These are phyloP conservation scores for Zanthoxylum bungeanum DNA, from an alignment of 345 rosid genomes.

Conservation along the genomic window DNA sequence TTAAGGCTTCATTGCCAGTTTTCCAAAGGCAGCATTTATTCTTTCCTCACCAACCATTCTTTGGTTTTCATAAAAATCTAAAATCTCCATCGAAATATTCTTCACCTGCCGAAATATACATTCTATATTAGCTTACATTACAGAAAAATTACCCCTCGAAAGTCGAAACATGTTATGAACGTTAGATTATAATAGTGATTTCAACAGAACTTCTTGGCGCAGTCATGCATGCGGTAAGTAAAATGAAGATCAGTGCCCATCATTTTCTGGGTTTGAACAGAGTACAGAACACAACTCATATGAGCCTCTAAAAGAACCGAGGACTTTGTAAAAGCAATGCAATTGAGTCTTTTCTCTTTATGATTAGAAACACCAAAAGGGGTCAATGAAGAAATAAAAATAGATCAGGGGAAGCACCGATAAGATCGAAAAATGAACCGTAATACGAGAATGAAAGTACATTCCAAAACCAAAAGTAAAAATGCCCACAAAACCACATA, in stretches of 20 bases:
- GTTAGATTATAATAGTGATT: background rate
- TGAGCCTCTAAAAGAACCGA: background rate
- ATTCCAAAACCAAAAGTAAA: background rate
- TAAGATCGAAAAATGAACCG: background rate
- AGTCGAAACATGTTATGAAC: background rate
- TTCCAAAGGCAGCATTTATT: conserved; percentile 37
- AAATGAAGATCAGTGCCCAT: background rate
- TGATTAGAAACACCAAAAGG: background rate
- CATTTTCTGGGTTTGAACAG: background rate
- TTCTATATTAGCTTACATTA: background rate
- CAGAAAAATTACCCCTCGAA: background rate
- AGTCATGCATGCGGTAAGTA: background rate
- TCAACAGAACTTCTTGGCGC: background rate
- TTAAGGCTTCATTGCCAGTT: conserved; percentile 57
- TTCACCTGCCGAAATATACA: conserved; percentile 39
- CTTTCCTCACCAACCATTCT: conserved; percentile 40
- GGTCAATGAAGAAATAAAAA: background rate
- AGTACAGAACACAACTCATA: background rate
- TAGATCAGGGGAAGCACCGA: background rate
- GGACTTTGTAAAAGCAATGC: background rate
- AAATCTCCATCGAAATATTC: conserved; percentile 55
- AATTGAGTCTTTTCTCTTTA: background rate
- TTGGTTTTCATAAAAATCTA: conserved; percentile 55
- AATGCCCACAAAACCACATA: background rate
- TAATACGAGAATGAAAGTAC: background rate